Evolutionary conservation across 768 basidiomycete genomes (phyloP).

Genomic region (Wakefieldia striispora): DNA sequence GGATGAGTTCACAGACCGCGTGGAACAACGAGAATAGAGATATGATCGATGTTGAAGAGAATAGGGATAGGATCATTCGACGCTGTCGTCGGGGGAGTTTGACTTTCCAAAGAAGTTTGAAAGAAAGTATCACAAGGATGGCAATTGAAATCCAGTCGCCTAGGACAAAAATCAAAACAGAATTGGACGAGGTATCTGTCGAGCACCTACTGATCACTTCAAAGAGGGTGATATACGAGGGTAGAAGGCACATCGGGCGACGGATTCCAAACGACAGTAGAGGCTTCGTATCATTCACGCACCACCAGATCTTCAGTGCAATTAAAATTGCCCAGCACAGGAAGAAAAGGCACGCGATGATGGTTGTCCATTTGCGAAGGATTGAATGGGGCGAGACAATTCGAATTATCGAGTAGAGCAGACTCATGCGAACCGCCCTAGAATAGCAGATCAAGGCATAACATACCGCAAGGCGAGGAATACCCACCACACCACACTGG

Average conservation of each 20-base stretch:
- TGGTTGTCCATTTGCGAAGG: background rate
- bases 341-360: background rate
- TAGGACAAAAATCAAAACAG: background rate
- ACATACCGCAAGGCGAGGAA: background rate
- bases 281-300: background rate
- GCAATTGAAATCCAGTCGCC: background rate
- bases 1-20: background rate
- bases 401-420: background rate
- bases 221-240: background rate
- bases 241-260: background rate
- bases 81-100: conserved; percentile 1
- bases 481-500: background rate
- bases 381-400: background rate
- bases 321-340: background rate
- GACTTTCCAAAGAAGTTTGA: background rate
- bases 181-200: background rate
- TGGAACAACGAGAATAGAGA: background rate
- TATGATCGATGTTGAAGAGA: background rate
- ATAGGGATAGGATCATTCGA: background rate
- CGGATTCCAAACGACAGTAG: background rate
- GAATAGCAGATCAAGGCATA: background rate
- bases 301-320: background rate
- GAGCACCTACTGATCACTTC: background rate
- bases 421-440: conserved; percentile 7
- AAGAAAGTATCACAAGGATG: background rate